A percentile compares a stretch with the other conserved stretches of the same genome.
phyloP scores from a whole-genome alignment of 208 protist genomes.

The Acanthamoeba quina region DNA sequence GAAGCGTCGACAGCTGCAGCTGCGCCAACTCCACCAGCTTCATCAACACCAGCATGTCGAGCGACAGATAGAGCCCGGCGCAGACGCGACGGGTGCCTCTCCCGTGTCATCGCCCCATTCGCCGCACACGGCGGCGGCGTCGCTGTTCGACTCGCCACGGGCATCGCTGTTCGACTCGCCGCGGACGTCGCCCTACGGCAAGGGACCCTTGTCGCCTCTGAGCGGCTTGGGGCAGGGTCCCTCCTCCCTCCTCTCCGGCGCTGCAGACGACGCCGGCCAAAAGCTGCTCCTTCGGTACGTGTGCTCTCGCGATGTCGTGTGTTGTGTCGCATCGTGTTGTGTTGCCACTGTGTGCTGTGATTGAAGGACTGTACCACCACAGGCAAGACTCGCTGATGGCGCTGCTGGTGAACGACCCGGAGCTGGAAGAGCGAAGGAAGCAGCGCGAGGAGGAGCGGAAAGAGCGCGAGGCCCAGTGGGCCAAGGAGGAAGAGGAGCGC shows the following conservation, averaged over 20 bases:
- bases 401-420: conserved; percentile 60
- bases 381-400: conserved; percentile 48
- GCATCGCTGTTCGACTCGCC: background rate
- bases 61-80: background rate
- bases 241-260: background rate
- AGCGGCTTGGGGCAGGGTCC: background rate
- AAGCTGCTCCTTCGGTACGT: background rate
- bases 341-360: background rate
- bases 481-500: conserved; percentile 58
- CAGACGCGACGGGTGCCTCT: background rate
- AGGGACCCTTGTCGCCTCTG: background rate
- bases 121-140: background rate
- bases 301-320: too few species aligned
- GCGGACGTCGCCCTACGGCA: background rate
- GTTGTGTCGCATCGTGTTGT: background rate
- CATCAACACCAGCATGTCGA: background rate
- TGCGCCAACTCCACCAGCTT: conserved; percentile 26
- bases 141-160: background rate
- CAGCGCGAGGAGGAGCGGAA: conserved; percentile 63
- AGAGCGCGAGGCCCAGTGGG: conserved; percentile 57
- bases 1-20: background rate
- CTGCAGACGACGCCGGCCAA: background rate
- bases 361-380: too few species aligned
- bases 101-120: background rate
- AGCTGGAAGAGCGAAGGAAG: conserved; percentile 61